Base-by-base conservation (phyloP, 1,284 basidiomycete genomes). In the Ceratobasidium sp. region DNA sequence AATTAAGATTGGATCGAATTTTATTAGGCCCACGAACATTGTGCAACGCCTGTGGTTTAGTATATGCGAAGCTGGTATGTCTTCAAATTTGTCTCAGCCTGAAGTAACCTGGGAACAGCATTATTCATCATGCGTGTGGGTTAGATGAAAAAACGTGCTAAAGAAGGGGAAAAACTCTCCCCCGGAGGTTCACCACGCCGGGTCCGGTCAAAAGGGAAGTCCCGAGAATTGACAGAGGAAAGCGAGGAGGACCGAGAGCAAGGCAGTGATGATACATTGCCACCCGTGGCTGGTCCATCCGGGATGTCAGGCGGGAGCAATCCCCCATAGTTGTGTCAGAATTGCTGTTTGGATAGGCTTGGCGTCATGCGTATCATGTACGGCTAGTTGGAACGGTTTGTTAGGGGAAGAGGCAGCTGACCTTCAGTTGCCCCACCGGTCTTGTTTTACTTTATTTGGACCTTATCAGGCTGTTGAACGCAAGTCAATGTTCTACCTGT, bases 21-120 rank as follows among this genome's bases (percentile, higher is more conserved):
- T 41, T 42, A 58, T 69, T 72, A 88, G 87, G 87, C 57, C 88
- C 88, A 7, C 80, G 87, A 71, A 90, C 87, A 46, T 77, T 90
- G 50, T 90, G 88, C 76, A 90, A 90, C 75, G 88, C 88, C 4
- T 90, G 88, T 77, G 88, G 88, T 11, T 80, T 90, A 44, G 88
- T 90, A n/a, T 90, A 88, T 75, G 87, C 87, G 30, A 90, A 90
- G 77, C 79, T 89, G 75, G 87, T 88, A 74, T 72, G 85, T 74
- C 44, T 21, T 3, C 6, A 41, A 36, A 36, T 36, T 11, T 5
- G 4, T 11, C 33, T 36, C 4, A 25, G 44, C 42, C 4, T 23
- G n/a, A n/a, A n/a, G n/a, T n/a, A n/a, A n/a, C n/a, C n/a, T 39
- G 27, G 23, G 19, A 25, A 19, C 2, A 25, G 19, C 14, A 25